Evolutionary conservation across 345 rosid species (phyloP).

Genomic region (Citrus cavaleriei): DNA sequence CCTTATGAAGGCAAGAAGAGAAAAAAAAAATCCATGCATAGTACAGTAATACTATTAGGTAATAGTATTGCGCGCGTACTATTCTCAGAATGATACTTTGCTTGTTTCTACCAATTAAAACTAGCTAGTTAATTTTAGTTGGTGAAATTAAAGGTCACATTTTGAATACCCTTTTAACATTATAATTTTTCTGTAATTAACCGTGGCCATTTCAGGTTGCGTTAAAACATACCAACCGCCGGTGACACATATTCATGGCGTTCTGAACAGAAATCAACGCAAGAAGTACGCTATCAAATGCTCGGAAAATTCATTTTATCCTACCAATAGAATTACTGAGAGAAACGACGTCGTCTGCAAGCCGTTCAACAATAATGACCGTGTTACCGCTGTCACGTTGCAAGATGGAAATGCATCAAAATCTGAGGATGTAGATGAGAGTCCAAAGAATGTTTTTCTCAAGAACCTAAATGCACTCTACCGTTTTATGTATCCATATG

Average conservation of each 20-base stretch:
- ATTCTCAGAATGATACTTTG: no score
- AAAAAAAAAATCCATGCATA: no score
- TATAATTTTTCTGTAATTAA: no score
- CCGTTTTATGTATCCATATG: slow-evolving; percentile 26
- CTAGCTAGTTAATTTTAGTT: no score
- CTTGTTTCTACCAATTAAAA: no score
- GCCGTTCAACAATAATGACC: background rate
- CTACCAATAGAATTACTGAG: background rate
- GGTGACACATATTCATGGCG: background rate
- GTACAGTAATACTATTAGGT: no score
- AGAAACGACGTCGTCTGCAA: background rate
- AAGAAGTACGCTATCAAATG: background rate
- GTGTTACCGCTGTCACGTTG: background rate
- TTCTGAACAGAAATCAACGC: background rate
- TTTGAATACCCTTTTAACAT: no score
- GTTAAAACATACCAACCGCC: background rate
- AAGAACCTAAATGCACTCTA: slow-evolving; percentile 1
- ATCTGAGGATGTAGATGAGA: background rate
- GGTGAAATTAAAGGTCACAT: no score
- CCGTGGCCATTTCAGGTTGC: background rate
- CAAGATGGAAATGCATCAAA: background rate
- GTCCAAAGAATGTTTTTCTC: background rate
- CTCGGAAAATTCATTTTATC: background rate
- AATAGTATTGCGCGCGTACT: no score
- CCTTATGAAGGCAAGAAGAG: no score